Base-by-base conservation (phyloP, 192 early-diverging fungal species). In the Mortierella claussenii region DNA sequence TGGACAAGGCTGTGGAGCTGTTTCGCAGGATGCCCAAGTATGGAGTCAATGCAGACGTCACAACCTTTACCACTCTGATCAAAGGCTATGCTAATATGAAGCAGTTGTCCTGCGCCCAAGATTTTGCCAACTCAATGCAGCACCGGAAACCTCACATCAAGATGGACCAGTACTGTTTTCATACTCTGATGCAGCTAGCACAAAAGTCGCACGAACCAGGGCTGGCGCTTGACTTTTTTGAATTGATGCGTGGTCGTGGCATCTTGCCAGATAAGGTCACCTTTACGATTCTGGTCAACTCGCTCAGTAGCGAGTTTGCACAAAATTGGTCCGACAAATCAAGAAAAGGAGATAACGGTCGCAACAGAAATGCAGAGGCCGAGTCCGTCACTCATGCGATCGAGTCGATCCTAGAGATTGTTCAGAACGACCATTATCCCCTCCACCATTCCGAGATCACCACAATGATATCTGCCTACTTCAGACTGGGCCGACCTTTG, bases 11-110 rank as follows among this genome's bases (percentile, higher is more conserved):
- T 4, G 51, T 76, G 7, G 73, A 76, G 47, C 46, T 76, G 24
- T 76, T 62, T 49, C 73, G 73, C 18, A 55, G 63, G 64, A 76
- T 76, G 73, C 63, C 64, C 8, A 76, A 76, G 53, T 61, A 76
- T 28, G 73, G 73, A 33, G 73, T 76, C 3, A 49, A 76, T 36
- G 56, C 73, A 2, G 73, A 76, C 37, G 57, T 42, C 2, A 46
- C 40, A 23, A 67, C 73, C 0, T 76, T 76, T 21, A 67, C 73
- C 13, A 76, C 73, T 6, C 24, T 76, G 52, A 67, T 76, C 65
- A 76, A 76, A 31, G 73, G 73, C 13, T 76, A 56, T 40, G 45
- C 63, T 45, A 76, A 67, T 33, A 24, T 62, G 36, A 60, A 76
- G 26, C 56, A 67, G 43, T 23, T 62, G 36, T 37, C 32, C 2